These are phyloP conservation scores for Vitis amurensis DNA, from an alignment of 164 flowering plant species.

Conservation along the genomic window DNA sequence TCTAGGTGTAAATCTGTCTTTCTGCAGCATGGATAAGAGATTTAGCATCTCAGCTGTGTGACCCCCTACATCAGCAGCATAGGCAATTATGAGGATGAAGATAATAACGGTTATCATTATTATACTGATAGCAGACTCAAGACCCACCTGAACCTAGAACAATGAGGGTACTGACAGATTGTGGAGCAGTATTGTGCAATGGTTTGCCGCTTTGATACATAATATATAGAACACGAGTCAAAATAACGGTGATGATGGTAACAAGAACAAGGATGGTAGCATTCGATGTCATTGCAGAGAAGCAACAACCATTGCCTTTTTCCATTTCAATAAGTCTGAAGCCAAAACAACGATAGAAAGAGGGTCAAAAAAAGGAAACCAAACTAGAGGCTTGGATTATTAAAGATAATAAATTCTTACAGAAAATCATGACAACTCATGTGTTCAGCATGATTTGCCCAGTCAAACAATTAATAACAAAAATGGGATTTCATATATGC, in stretches of 20 bases:
- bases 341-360: no score
- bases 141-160: constrained; percentile 80
- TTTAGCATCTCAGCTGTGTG: constrained; percentile 99
- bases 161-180: constrained; percentile 60
- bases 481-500: no score
- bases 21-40: constrained; percentile 59
- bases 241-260: constrained; percentile 20
- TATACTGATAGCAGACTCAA: not conserved
- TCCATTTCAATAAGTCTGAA: not conserved
- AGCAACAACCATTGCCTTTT: not conserved
- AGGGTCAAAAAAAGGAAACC: no score
- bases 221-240: constrained; percentile 51
- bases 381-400: no score
- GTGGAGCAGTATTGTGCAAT: constrained; percentile 10
- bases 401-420: no score
- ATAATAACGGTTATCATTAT: not conserved
- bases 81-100: not conserved
- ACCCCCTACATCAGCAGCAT: constrained; percentile 58
- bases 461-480: no score
- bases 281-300: constrained; percentile 4
- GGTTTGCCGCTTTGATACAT: constrained; percentile 46
- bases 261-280: constrained; percentile 4
- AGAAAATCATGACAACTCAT: no score
- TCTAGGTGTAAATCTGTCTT: constrained; percentile 67
- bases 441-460: no score